Base-by-base conservation (phyloP, 2,329 filamentous ascomycete species). In the Sporothrix protearum region DNA sequence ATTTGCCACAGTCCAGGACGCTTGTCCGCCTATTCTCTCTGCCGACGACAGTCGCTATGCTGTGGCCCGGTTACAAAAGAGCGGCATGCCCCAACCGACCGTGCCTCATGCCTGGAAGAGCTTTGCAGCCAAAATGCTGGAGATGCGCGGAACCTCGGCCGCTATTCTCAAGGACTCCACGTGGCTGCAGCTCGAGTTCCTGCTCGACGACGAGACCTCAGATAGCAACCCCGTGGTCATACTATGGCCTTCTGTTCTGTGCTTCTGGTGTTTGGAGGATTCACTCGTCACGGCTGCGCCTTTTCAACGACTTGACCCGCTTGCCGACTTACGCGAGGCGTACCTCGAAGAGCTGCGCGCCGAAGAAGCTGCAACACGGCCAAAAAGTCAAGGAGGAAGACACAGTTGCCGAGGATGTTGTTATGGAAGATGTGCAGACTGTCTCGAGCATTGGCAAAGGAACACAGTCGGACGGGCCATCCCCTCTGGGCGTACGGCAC, bases 201-300 rank as follows among this genome's bases (percentile, higher is more conserved):
- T 36, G 2, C 59, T 79, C 83, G 39, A 83, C 82, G 30, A 81
- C 81, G 28, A 85, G 81, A 73, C 78, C 80, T 10, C 66, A 84
- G 86, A 51, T 76, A 78, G 22, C 83, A 81, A 47, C 73, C 75
- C 30, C 83, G 87, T 70, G 78, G 80, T 80, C 7, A 81, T 88
- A 30, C 82, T 84, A 12, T 89, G 87, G 87, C 87, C 87, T 53
- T 81, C 84, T 1, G 80, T 80, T 22, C 81, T 88, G 1, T 87
- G 86, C 74, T 86, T 87, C 71, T 83, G 84, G 69, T 85, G 84
- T 45, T 69, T 73, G 9, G 73, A 74, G 63, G 73, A 63, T 28
- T 33, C 72, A 0, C 47, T 63, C 3, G 66, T 66, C 1, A 67
- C 61, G 0, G 47, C 33, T 6, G 64, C 73, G 0, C 71, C 73